phyloP scores from a whole-genome alignment of 495 filamentous ascomycete genomes.

The Aspergillus nidulans region DNA sequence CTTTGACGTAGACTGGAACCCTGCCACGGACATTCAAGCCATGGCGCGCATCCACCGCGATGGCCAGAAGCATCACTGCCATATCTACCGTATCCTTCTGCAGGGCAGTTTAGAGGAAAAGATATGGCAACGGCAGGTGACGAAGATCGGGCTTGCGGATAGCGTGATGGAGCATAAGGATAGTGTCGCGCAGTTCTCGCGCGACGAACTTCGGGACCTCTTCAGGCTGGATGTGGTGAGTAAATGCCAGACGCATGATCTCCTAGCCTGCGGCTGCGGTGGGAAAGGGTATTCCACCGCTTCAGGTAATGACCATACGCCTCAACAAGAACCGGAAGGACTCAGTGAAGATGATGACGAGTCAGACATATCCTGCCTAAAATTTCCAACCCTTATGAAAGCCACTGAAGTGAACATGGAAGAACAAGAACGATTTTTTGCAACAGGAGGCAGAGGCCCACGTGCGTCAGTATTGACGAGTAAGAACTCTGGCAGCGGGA shows the following conservation, averaged over 20 bases:
- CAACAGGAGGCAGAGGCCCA: conserved; percentile 7
- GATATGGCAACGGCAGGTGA: conserved; percentile 78
- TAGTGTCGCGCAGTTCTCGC: conserved; percentile 55
- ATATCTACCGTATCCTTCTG: conserved; percentile 70
- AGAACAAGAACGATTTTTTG: conserved; percentile 50
- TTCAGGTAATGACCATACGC: background rate
- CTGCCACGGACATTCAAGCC: conserved; percentile 75
- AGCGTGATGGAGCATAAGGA: conserved; percentile 63
- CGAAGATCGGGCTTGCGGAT: conserved; percentile 67
- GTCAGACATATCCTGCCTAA: conserved; percentile 19
- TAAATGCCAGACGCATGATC: conserved; percentile 61
- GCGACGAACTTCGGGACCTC: conserved; percentile 65
- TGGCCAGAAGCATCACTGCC: conserved; percentile 66
- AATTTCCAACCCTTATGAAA: conserved; percentile 43
- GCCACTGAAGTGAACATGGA: conserved; percentile 60
- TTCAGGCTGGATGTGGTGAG: conserved; percentile 63
- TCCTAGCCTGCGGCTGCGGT: conserved; percentile 64
- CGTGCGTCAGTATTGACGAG: background rate
- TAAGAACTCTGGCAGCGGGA: background rate
- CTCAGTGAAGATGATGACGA: conserved; percentile 31
- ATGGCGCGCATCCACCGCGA: conserved; percentile 82
- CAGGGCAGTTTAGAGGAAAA: conserved; percentile 76
- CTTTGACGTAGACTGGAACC: conserved; percentile 84
- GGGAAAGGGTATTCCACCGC: conserved; percentile 44
- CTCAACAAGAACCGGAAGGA: conserved; percentile 19